A percentile compares a stretch with the other conserved stretches of the same genome.
These are phyloP conservation scores for Fusarium sp. DNA, from an alignment of 2,329 filamentous ascomycete genomes.

Conservation along the genomic window DNA sequence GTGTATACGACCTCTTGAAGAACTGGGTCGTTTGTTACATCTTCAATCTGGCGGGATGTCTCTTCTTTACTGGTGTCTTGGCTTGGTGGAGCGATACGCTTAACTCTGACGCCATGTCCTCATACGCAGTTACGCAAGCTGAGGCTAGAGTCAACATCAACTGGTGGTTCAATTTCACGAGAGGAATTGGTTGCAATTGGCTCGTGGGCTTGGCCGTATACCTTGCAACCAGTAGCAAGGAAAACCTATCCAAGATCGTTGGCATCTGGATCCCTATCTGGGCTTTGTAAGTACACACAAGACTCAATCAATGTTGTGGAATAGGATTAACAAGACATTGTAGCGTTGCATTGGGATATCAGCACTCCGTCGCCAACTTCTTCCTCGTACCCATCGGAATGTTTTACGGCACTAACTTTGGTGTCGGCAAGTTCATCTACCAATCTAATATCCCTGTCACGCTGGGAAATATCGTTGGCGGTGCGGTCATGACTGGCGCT, in stretches of 20 bases:
- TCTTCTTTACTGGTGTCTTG: background rate
- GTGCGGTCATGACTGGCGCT: background rate
- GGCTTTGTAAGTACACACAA: background rate
- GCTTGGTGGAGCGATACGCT: background rate
- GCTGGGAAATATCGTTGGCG: background rate
- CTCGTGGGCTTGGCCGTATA: background rate
- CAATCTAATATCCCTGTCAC: background rate
- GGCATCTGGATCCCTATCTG: background rate
- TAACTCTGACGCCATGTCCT: background rate
- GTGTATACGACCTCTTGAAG: background rate
- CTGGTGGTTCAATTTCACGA: background rate
- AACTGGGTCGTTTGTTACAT: background rate
- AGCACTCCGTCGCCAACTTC: background rate
- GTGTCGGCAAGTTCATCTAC: background rate
- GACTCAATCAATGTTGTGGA: background rate
- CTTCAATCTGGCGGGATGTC: background rate
- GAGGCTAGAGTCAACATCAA: background rate
- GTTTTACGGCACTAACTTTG: background rate
- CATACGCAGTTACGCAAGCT: background rate
- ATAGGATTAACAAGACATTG: background rate
- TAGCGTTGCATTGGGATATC: background rate
- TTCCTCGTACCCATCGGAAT: background rate
- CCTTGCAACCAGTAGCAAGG: background rate
- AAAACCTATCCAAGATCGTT: constrained; percentile 1
- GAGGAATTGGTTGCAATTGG: background rate